Conservation (phyloP, 805 yeast species). For the Cyberlindnera sargentensis region DNA sequence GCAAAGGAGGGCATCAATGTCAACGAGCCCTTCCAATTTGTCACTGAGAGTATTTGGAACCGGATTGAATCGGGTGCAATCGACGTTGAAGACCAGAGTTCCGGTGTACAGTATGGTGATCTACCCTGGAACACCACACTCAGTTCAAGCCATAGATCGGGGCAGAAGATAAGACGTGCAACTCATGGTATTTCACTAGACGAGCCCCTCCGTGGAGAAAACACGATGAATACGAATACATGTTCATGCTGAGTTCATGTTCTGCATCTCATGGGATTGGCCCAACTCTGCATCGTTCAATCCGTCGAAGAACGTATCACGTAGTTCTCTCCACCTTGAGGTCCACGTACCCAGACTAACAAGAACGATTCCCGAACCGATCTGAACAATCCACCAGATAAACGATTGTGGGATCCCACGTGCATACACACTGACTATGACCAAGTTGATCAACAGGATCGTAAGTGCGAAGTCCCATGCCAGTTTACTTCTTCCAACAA, state of each 20-base stretch:
- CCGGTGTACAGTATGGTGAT: conserved; percentile 49
- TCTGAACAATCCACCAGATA: conserved; percentile 82
- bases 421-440: conserved; percentile 60
- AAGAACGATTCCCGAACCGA: conserved; percentile 57
- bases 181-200: no score
- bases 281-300: conserved; percentile 57
- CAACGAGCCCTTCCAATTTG: conserved; percentile 31
- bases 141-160: neutral
- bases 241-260: neutral
- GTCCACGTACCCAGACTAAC: conserved; percentile 83
- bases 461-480: conserved; percentile 98
- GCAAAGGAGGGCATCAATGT: conserved; percentile 37
- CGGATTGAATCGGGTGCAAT: conserved; percentile 41
- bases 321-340: conserved; percentile 84
- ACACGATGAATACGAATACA: neutral
- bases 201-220: no score
- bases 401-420: conserved; percentile 61
- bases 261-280: conserved; percentile 3
- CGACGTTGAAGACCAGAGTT: conserved; percentile 39
- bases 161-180: no score
- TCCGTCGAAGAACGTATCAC: conserved; percentile 86
- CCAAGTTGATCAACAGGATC: conserved; percentile 70
- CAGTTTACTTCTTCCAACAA: conserved; percentile 86
- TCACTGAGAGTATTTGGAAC: conserved; percentile 35
- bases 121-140: conserved; percentile 18